phyloP scores from a whole-genome alignment of 2,329 filamentous ascomycete species.

The Byssothecium circinans region DNA sequence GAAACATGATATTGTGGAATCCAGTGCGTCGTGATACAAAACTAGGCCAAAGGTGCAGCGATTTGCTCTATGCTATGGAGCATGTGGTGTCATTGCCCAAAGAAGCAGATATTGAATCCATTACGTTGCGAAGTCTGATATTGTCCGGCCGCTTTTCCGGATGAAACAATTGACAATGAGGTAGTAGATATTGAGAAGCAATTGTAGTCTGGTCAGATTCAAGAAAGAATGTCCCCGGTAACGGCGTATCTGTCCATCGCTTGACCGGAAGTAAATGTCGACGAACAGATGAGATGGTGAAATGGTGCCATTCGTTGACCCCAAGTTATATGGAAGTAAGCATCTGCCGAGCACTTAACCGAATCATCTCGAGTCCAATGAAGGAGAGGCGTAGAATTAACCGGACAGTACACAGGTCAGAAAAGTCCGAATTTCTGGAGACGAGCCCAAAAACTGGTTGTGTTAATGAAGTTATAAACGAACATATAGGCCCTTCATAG shows the following conservation, averaged over 20 bases:
- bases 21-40: slow-evolving; percentile 1
- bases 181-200: too few species aligned
- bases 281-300: not conserved
- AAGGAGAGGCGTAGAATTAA: slow-evolving; percentile 14
- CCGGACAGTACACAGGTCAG: slow-evolving; percentile 13
- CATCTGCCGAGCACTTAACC: slow-evolving; percentile 30
- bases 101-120: too few species aligned
- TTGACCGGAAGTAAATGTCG: not conserved
- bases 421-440: slow-evolving; percentile 18
- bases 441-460: slow-evolving; percentile 10
- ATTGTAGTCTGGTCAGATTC: too few species aligned
- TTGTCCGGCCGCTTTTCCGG: too few species aligned
- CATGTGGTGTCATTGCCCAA: too few species aligned
- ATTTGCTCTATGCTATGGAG: too few species aligned
- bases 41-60: not conserved
- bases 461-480: slow-evolving; percentile 8
- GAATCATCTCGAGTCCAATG: slow-evolving; percentile 17
- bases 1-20: slow-evolving; percentile 1
- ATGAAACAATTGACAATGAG: too few species aligned
- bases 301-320: slow-evolving; percentile 15
- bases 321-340: slow-evolving; percentile 19
- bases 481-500: slow-evolving; percentile 11
- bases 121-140: too few species aligned
- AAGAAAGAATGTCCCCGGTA: too few species aligned
- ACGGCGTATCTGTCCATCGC: too few species aligned